Percentiles rank a stretch among this genome's conserved stretches.
These are phyloP conservation scores for Carex cristatella DNA, from an alignment of 176 grass and related monocot species.

Conservation along the genomic window DNA sequence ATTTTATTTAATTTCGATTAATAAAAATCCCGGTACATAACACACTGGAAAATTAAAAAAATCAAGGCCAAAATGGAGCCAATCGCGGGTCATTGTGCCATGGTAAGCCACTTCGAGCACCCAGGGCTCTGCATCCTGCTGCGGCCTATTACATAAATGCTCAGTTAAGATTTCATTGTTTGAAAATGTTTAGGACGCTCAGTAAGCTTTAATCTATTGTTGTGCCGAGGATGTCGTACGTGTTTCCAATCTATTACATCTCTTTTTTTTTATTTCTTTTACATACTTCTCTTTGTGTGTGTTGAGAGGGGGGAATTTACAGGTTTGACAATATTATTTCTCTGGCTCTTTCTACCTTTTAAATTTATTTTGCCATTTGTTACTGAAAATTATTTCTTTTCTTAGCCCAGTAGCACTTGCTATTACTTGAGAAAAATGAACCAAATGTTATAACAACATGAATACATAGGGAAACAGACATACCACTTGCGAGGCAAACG, in stretches of 20 bases:
- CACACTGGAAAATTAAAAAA: not conserved
- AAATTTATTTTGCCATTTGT: not conserved
- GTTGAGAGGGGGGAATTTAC: not conserved
- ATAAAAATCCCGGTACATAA: not conserved
- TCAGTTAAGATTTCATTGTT: not conserved
- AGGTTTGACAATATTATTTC: not conserved
- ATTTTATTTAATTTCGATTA: no score
- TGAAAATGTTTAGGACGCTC: not conserved
- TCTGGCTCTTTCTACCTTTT: not conserved
- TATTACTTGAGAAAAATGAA: not conserved
- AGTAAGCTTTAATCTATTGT: not conserved
- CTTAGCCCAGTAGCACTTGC: not conserved
- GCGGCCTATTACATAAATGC: conserved; percentile 41
- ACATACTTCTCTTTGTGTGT: not conserved
- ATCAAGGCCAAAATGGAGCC: conserved; percentile 30
- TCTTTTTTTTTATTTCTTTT: not conserved
- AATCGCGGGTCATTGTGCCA: conserved; percentile 34
- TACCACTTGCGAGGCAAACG: conserved; percentile 80
- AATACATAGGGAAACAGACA: not conserved
- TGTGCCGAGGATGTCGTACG: not conserved
- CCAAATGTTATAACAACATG: not conserved
- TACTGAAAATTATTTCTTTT: not conserved
- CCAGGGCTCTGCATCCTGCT: conserved; percentile 54
- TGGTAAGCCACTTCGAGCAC: conserved; percentile 58
- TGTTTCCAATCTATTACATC: not conserved